These are phyloP conservation scores for Dichomitus squalens DNA, from an alignment of 1,284 basidiomycete genomes.

Conservation along the genomic window DNA sequence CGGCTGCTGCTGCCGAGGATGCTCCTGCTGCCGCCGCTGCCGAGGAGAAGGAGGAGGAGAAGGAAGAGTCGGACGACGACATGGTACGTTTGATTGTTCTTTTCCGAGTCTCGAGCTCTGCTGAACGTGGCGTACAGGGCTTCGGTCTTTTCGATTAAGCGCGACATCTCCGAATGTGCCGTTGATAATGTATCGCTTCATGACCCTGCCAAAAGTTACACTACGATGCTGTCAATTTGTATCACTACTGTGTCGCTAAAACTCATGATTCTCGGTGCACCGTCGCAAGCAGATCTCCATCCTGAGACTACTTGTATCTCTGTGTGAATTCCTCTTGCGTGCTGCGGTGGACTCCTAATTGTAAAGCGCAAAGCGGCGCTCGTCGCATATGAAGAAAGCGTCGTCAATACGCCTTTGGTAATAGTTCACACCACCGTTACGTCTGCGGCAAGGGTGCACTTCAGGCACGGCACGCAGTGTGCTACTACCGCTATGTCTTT, in stretches of 20 bases:
- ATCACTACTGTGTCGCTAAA: conserved; percentile 24
- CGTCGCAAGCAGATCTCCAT: not conserved
- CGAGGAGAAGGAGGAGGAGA: conserved; percentile 74
- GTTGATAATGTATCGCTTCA: conserved; percentile 26
- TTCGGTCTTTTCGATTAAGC: conserved; percentile 89
- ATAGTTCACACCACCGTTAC: no score
- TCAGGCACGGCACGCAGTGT: no score
- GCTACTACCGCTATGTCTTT: no score
- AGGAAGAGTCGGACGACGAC: conserved; percentile 80
- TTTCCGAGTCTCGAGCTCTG: not conserved
- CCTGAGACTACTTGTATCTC: not conserved
- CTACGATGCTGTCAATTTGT: conserved; percentile 24
- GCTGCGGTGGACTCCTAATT: no score
- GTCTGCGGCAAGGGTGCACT: no score
- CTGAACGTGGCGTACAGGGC: conserved; percentile 45
- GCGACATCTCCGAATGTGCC: conserved; percentile 11
- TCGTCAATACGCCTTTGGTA: no score
- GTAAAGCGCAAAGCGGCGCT: no score
- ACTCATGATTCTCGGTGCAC: conserved; percentile 18
- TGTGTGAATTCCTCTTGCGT: not conserved
- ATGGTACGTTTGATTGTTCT: conserved; percentile 51
- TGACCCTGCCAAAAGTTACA: conserved; percentile 20
- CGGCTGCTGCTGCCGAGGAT: conserved; percentile 54
- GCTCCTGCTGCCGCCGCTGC: conserved; percentile 50
- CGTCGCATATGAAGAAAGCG: no score